Evolutionary conservation across 1,284 basidiomycete species (phyloP).

Genomic region (Puccinia horiana): DNA sequence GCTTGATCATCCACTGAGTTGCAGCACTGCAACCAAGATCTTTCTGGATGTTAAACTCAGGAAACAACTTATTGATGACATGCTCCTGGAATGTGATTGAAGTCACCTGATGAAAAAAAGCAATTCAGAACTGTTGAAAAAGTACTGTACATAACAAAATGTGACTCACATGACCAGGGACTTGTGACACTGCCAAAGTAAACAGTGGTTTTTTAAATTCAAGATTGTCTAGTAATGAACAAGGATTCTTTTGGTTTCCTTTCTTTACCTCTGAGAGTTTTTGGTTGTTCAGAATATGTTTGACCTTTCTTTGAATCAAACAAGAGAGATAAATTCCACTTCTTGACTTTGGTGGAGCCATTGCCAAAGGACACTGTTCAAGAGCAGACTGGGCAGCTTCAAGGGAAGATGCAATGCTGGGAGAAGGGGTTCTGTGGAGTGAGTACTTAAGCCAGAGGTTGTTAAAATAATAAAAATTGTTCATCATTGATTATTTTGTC

Average conservation of each 20-base stretch:
- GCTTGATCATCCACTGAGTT: slow-evolving; percentile 1
- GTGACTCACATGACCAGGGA: slow-evolving; percentile 16
- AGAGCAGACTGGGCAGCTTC: neutral
- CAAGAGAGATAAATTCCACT: slow-evolving; percentile 7
- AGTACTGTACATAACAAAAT: too few species aligned
- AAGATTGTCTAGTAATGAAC: slow-evolving; percentile 2
- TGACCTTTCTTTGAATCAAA: neutral
- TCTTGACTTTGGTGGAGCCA: neutral
- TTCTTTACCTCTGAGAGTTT: neutral
- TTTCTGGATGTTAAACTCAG: neutral
- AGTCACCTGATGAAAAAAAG: too few species aligned
- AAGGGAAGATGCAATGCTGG: neutral
- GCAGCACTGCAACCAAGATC: neutral
- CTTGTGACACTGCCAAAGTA: slow-evolving; percentile 7
- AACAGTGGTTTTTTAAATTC: neutral
- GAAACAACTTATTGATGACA: neutral
- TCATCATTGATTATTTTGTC: slow-evolving; percentile 1
- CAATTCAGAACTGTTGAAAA: too few species aligned
- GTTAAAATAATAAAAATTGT: neutral
- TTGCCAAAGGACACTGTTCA: neutral
- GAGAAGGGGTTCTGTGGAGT: neutral
- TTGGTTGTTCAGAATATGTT: neutral
- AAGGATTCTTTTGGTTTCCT: neutral
- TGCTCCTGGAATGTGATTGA: neutral
- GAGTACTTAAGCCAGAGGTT: neutral